Conservation (phyloP, 2,329 filamentous ascomycete species). For the Ophiostoma australiae region DNA sequence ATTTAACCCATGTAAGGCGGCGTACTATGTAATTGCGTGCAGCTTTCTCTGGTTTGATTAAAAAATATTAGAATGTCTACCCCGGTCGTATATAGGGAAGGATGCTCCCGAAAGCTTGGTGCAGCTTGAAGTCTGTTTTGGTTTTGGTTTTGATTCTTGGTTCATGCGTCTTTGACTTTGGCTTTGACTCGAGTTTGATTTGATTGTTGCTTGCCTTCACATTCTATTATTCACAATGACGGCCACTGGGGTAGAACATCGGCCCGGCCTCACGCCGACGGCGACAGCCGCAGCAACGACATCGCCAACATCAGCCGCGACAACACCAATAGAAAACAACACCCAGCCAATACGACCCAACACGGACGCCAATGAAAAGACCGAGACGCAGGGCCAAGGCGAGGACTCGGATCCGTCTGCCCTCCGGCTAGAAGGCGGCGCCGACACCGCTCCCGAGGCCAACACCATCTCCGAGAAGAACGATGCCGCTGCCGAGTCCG, state of each 20-base stretch:
- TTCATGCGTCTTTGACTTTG: too few species aligned
- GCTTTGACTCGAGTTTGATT: not conserved
- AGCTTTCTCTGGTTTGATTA: not conserved
- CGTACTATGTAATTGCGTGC: not conserved
- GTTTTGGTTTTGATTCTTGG: not conserved
- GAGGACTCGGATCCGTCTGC: not conserved
- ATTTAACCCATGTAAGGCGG: not conserved
- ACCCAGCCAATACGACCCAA: not conserved
- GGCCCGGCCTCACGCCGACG: not conserved
- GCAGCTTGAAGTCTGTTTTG: not conserved
- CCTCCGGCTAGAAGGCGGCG: not conserved
- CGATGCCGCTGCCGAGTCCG: not conserved
- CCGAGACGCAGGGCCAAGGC: not conserved
- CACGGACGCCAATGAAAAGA: not conserved
- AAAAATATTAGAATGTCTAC: not conserved
- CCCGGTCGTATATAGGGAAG: not conserved
- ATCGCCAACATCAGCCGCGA: not conserved
- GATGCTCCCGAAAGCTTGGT: slow-evolving; percentile 6
- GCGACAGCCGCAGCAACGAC: not conserved
- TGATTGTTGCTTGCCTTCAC: not conserved
- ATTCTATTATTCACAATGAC: not conserved
- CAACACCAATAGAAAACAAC: not conserved
- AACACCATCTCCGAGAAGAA: not conserved
- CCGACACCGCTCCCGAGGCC: not conserved
- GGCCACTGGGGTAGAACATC: not conserved